A percentile compares a stretch with the other conserved stretches of the same genome.
phyloP scores from a whole-genome alignment of 179 eudicot species.

The Spinacia oleracea region DNA sequence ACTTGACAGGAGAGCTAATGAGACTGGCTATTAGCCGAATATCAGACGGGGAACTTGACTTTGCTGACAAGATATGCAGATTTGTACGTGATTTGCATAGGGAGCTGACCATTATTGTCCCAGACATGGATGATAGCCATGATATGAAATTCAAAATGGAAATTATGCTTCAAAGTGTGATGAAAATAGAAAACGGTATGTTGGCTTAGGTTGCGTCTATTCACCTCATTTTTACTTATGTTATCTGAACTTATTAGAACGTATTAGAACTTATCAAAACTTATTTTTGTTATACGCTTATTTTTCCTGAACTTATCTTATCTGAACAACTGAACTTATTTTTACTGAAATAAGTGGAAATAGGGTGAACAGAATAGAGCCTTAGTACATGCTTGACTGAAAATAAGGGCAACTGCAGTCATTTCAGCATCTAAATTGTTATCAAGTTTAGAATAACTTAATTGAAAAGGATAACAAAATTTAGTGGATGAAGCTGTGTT shows the following conservation, averaged over 20 bases:
- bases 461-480: not conserved
- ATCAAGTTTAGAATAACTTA: not conserved
- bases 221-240: no score
- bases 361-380: no score
- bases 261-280: no score
- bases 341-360: no score
- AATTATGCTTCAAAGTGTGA: slow-evolving; percentile 83
- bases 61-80: slow-evolving; percentile 79
- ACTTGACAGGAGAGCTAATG: slow-evolving; percentile 97
- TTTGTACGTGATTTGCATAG: slow-evolving; percentile 84
- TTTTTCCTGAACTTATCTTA: no score
- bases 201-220: no score
- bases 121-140: slow-evolving; percentile 69
- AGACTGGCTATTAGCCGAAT: slow-evolving; percentile 90
- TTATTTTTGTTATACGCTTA: no score
- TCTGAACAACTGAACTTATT: no score
- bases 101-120: slow-evolving; percentile 73
- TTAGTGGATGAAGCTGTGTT: not conserved
- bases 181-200: slow-evolving; percentile 92
- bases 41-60: slow-evolving; percentile 90
- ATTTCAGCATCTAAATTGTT: not conserved
- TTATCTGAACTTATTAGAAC: no score
- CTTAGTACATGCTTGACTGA: not conserved
- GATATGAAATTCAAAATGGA: slow-evolving; percentile 96
- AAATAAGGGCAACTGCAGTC: not conserved